A percentile compares a stretch with the other conserved stretches of the same genome.
Conservation (phyloP, 2,329 filamentous ascomycete genomes). For the Leptographium procerum region DNA sequence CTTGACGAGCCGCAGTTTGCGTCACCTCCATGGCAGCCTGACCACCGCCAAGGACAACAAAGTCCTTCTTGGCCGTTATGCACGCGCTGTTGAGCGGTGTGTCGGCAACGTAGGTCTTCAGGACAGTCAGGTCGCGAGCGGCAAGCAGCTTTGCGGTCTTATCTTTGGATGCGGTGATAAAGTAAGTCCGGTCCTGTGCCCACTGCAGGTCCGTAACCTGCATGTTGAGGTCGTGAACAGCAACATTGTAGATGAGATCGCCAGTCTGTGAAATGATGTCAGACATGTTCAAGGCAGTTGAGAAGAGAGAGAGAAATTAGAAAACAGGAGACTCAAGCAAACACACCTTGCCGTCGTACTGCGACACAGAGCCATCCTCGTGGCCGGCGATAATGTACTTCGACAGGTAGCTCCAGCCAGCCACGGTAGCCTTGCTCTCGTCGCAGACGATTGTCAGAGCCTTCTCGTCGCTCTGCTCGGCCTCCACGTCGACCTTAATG, state of each 20-base stretch:
- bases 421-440: constrained; percentile 93
- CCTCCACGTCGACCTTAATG: constrained; percentile 72
- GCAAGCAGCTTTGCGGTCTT: constrained; percentile 92
- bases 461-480: constrained; percentile 75
- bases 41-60: constrained; percentile 93
- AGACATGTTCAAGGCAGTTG: neutral
- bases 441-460: constrained; percentile 81
- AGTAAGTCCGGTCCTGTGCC: constrained; percentile 87
- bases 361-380: constrained; percentile 86
- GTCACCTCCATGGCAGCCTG: constrained; percentile 99
- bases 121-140: constrained; percentile 72
- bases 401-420: constrained; percentile 86
- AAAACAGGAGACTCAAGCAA: neutral
- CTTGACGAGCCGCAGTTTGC: constrained; percentile 82
- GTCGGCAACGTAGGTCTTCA: constrained; percentile 87
- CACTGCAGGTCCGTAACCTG: constrained; percentile 91
- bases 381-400: constrained; percentile 97
- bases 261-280: constrained; percentile 53
- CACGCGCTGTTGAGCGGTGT: constrained; percentile 93
- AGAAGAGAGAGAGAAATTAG: neutral
- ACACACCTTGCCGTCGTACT: constrained; percentile 67
- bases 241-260: constrained; percentile 87
- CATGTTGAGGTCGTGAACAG: constrained; percentile 79
- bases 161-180: constrained; percentile 97
- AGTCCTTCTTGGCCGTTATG: constrained; percentile 93